Percentiles rank a stretch among this genome's conserved stretches.
phyloP scores from a whole-genome alignment of 2,329 filamentous ascomycete species.

The Trichoderma sp. region DNA sequence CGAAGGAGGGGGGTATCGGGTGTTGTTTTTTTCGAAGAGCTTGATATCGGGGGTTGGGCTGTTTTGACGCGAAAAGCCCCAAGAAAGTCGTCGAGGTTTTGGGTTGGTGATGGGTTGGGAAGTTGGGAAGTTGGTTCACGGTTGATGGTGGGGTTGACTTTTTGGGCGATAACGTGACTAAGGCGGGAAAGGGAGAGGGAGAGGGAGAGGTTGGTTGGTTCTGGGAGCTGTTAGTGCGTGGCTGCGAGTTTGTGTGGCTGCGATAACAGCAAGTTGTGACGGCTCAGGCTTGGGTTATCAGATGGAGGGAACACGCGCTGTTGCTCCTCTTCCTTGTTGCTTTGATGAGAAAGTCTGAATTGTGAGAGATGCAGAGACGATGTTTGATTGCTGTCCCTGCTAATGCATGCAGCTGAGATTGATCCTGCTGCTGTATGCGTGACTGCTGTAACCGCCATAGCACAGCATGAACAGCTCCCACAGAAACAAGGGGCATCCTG shows the following conservation, averaged over 20 bases:
- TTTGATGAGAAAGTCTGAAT: no score
- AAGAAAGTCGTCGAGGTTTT: background rate
- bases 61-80: background rate
- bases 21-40: no score
- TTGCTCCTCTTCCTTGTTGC: no score
- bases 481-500: background rate
- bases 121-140: conserved; percentile 7
- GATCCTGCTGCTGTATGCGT: no score
- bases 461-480: background rate
- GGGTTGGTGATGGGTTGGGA: background rate
- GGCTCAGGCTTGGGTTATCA: no score
- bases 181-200: background rate
- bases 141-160: conserved; percentile 18
- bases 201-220: no score
- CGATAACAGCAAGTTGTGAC: background rate
- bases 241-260: background rate
- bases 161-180: conserved; percentile 27
- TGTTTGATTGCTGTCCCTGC: background rate
- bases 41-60: no score
- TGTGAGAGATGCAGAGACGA: no score
- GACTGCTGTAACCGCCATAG: background rate
- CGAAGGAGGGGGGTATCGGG: no score
- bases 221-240: background rate
- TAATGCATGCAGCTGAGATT: background rate
- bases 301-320: no score